Evolutionary conservation across 2,329 filamentous ascomycete species (phyloP).

Genomic region (Sporothrix mexicana): DNA sequence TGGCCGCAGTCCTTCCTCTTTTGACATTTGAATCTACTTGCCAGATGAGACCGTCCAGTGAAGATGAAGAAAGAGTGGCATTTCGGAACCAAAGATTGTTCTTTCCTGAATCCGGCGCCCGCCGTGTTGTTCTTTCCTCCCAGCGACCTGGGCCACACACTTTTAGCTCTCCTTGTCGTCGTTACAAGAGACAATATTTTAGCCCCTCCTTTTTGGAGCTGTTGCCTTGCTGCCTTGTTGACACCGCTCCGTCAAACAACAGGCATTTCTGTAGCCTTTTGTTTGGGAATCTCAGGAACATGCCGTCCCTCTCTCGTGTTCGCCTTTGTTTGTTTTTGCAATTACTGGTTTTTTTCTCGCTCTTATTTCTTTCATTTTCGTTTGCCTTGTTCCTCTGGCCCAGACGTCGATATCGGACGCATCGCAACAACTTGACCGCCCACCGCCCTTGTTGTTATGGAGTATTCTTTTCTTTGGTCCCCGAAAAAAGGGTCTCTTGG

Average conservation of each 20-base stretch:
- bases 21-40: background rate
- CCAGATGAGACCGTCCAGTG: background rate
- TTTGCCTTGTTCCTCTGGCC: background rate
- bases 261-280: background rate
- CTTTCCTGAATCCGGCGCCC: background rate
- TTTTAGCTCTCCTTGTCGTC: background rate
- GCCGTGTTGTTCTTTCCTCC: background rate
- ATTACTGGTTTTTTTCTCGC: background rate
- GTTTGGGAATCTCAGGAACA: background rate
- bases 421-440: background rate
- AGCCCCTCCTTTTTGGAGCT: background rate
- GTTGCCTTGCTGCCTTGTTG: slow-evolving; percentile 28
- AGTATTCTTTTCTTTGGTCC: background rate
- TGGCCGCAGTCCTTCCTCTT: slow-evolving; percentile 22
- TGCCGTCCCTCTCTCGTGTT: background rate
- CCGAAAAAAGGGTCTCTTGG: background rate
- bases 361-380: background rate
- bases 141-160: slow-evolving; percentile 5
- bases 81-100: slow-evolving; percentile 14
- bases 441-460: background rate
- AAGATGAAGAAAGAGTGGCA: slow-evolving; percentile 7
- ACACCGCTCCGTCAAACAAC: slow-evolving; percentile 19
- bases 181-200: too few relatives aligned
- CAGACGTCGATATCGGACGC: background rate
- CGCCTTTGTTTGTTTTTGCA: background rate